Evolutionary conservation across 2,329 filamentous ascomycete genomes (phyloP), one percentile per base, ranked within the genome.

Genomic region (Escovopsis sp.): DNA sequence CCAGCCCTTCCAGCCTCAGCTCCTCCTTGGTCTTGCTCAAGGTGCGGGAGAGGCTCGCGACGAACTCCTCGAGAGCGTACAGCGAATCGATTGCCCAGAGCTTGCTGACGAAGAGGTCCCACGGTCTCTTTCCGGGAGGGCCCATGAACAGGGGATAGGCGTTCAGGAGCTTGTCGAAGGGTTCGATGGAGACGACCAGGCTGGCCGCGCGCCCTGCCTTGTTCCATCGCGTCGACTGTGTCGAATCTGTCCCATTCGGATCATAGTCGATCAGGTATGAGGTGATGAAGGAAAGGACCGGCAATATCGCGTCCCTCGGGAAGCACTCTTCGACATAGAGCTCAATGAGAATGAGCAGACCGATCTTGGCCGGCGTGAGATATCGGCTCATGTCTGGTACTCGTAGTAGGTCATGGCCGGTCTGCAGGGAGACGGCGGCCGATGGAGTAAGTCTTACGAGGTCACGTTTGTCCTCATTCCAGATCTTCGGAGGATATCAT

Each of bases 291-390:
- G 82, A 83, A 18, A 94, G 71, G 30, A 94, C 69, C 12, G 82
- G 73, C 36, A 89, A 73, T 23, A 80, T 78, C n/a, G 82, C 78
- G 40, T 74, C 69, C 46, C 73, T 77, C 3, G 82, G 80, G 12
- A 88, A 72, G 3, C 71, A 67, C 19, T 77, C 78, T 49, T 83
- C 78, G 33, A 77, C 76, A 61, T 98, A 96, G 42, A 95, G 70
- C 53, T 86, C 77, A 41, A 91, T 73, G 42, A 98, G 73, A 43
- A 78, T 76, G 43, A 96, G 72, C 23, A 95, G 71, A 55, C 82
- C 81, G 51, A 96, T 75, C 58, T 91, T 94, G 51, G 85, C 80
- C 11, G 89, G 85, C n/a, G 85, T 94, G 38, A 96, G 72, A 60
- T 82, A 94, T 44, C 83, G 82, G 53, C 81, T 74, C 81, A 89